Base-by-base conservation (phyloP, 2,329 filamentous ascomycete genomes). In the Penicillium vulpinum region DNA sequence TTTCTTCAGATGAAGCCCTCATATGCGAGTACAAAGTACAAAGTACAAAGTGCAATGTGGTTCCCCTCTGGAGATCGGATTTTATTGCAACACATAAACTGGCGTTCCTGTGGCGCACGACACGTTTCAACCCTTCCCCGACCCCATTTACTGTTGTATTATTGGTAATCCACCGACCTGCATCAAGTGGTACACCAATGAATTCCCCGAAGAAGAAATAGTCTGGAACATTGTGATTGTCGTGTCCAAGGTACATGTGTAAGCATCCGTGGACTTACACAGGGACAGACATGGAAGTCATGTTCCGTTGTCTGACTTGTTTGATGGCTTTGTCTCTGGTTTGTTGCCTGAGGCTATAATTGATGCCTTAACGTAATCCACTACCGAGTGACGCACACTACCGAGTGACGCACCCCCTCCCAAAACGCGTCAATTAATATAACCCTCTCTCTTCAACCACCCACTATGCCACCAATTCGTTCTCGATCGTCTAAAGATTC, bases 151-250 rank as follows among this genome's bases (percentile, higher is more conserved):
- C n/a, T 16, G 26, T n/a, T n/a, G 26, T 39, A 5, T 57, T 40
- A 63, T 63, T 63, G 59, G 61, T 39, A 56, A 47, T 40, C 54
- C 45, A 31, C 15, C 15, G 21, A 7, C 16, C 11, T 22, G 9
- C 16, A 16, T 33, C 11, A 29, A 40, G 22, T 45, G 54, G 44
- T 6, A 40, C 21, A 10, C 60, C 62, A 62, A 63, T 61, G 51
- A 61, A 9, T 29, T 13, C 18, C 15, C 41, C 10, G 1, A 24
- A 45, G 41, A 35, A 35, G 60, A 44, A 31, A 47, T 36, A 49
- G 22, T 53, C 61, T 62, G 47, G 57, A 62, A 61, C 61, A 58
- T 60, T 51, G 46, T 29, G n/a, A 51, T 50, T 46, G 44, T 35
- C 21, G 13, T 39, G 22, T 28, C 40, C 39, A 47, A n/a, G 39